These are phyloP conservation scores for Russula emetica DNA, from an alignment of 768 basidiomycete genomes.

Conservation along the genomic window DNA sequence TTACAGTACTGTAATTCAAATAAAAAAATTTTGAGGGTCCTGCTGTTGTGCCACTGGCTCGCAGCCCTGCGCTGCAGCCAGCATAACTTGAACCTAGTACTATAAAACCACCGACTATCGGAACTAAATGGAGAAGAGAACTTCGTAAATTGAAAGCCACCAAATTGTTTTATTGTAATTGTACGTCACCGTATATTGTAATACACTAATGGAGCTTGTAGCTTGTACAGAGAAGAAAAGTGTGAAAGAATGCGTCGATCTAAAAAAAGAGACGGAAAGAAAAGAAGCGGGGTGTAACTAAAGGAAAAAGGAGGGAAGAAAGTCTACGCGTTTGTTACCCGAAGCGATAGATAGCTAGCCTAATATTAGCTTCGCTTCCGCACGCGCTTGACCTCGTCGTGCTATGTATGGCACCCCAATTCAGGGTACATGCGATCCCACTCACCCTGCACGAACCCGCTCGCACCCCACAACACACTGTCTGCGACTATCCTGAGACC, in stretches of 20 bases:
- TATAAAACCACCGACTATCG: background rate
- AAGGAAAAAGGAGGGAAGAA: background rate
- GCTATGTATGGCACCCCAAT: background rate
- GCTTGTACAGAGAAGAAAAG: background rate
- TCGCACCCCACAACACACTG: constrained; percentile 57
- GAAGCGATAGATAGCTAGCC: background rate
- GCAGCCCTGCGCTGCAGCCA: no score
- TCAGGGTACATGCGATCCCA: constrained; percentile 39
- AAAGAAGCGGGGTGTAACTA: no score
- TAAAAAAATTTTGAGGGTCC: no score
- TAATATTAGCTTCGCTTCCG: no score
- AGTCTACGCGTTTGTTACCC: background rate
- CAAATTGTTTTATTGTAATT: background rate
- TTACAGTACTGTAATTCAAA: no score
- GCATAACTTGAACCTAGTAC: no score
- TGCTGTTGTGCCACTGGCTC: no score
- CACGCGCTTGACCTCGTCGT: background rate
- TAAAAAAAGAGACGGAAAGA: no score
- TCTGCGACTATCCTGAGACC: constrained; percentile 46
- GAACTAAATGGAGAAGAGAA: background rate
- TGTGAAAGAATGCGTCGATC: no score
- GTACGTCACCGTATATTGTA: background rate
- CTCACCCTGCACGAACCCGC: constrained; percentile 64
- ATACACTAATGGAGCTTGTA: background rate
- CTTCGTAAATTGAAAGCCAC: background rate